Conservation (phyloP, 2,329 filamentous ascomycete genomes). For the Arthrobotrys entomopaga region DNA sequence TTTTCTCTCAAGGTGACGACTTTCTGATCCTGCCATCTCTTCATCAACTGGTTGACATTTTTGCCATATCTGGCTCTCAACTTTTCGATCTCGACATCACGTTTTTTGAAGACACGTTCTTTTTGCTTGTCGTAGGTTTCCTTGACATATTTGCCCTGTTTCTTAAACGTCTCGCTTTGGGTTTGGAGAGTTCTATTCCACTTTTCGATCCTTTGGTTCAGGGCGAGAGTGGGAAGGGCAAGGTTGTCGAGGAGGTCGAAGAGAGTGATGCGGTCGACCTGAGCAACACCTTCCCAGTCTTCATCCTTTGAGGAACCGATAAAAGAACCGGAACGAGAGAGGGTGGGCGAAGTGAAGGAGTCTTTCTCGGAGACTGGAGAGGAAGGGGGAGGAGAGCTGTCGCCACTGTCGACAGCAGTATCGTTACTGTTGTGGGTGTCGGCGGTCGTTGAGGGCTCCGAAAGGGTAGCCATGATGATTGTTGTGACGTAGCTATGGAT, state of each 20-base stretch:
- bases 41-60: constrained; percentile 58
- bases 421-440: constrained; percentile 23
- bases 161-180: constrained; percentile 85
- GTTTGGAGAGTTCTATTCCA: constrained; percentile 82
- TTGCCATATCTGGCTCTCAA: constrained; percentile 58
- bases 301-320: constrained; percentile 50
- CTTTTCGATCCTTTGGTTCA: constrained; percentile 90
- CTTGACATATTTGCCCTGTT: constrained; percentile 82
- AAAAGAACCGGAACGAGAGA: constrained; percentile 49
- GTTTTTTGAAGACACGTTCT: constrained; percentile 80
- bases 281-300: constrained; percentile 64
- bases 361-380: constrained; percentile 43
- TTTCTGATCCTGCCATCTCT: constrained; percentile 85
- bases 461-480: constrained; percentile 24
- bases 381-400: constrained; percentile 48
- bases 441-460: constrained; percentile 7
- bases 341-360: constrained; percentile 41
- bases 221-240: constrained; percentile 64
- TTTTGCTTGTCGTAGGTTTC: constrained; percentile 80
- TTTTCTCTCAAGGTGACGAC: constrained; percentile 91
- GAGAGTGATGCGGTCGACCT: constrained; percentile 86
- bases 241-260: constrained; percentile 95
- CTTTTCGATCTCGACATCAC: constrained; percentile 58
- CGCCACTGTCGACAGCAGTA: constrained; percentile 41
- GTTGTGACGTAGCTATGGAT: constrained; percentile 23